phyloP scores from a whole-genome alignment of 1,284 basidiomycete species.

The Ustilago shanxiensis region DNA sequence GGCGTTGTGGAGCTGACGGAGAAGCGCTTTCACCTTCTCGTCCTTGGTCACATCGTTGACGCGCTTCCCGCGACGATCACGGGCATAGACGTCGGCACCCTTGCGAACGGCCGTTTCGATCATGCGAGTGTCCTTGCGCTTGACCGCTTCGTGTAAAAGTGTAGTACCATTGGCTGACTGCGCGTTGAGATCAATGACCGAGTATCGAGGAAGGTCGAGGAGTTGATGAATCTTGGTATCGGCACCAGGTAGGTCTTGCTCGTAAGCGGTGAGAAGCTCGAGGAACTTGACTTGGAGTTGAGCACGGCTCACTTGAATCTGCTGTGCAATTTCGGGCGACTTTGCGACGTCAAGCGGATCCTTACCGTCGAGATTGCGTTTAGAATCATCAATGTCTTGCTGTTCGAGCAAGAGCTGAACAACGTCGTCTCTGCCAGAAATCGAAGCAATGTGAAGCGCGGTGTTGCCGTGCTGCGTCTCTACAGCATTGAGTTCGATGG shows the following conservation, averaged over 20 bases:
- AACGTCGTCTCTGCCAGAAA: slow-evolving; percentile 83
- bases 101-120: slow-evolving; percentile 86
- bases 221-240: slow-evolving; percentile 73
- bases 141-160: slow-evolving; percentile 87
- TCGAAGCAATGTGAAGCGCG: slow-evolving; percentile 86
- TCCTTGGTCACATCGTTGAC: slow-evolving; percentile 79
- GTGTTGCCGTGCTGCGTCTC: slow-evolving; percentile 76
- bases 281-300: slow-evolving; percentile 83
- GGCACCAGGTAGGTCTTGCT: slow-evolving; percentile 65
- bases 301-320: slow-evolving; percentile 82
- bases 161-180: slow-evolving; percentile 72
- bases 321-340: slow-evolving; percentile 76
- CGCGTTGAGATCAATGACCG: slow-evolving; percentile 62
- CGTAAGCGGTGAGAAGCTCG: slow-evolving; percentile 75
- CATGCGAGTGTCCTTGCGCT: slow-evolving; percentile 82
- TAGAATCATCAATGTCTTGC: slow-evolving; percentile 83
- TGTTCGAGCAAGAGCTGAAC: slow-evolving; percentile 72
- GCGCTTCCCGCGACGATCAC: slow-evolving; percentile 82
- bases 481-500: slow-evolving; percentile 70
- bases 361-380: slow-evolving; percentile 79
- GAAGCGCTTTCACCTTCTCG: slow-evolving; percentile 84
- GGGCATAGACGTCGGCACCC: slow-evolving; percentile 89
- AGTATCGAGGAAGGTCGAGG: slow-evolving; percentile 49
- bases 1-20: slow-evolving; percentile 77
- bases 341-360: slow-evolving; percentile 81